Base-by-base conservation (phyloP, 352 stramenopile species). In the Pythium folliculosum region DNA sequence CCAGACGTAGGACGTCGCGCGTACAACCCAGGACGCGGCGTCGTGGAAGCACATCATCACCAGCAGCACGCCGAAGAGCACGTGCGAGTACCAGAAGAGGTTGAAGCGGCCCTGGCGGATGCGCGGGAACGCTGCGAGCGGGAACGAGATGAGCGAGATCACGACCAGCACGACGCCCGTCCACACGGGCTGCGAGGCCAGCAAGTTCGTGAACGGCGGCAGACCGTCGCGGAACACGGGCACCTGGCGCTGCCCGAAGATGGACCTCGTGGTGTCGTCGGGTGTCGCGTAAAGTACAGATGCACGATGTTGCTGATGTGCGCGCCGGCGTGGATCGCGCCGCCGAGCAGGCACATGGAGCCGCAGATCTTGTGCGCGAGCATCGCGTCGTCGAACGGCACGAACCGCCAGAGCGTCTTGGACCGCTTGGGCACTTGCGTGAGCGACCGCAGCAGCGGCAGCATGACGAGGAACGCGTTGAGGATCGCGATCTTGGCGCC, bases 401-500 rank as follows among this genome's bases (percentile, higher is more conserved):
- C 27, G 17, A 43, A 63, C 25, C 27, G 23, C 56, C 56, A 54
- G 17, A 63, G 14, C 5, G 23, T 38, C 27, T 63, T 63, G 56
- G 25, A 44, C 0, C 44, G 56, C 43, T 63, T 63, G 25, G 54
- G 40, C 40, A 30, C 21, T 54, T 44, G 56, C 17, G 44, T 63
- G 38, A 53, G 13, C 2, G 56, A 63, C 23, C 56, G 56, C 38
- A 63, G 25, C 40, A 63, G 16, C 25, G 56, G 56, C 56, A 63
- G 23, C 40, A 54, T 25, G 14, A 63, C 56, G 25, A 63, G 43
- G 21, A 63, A 45, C 2, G 56, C 56, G 19, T 63, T 63, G 21
- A 63, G 43, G 25, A 63, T 63, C 27, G 56, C 56, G 56, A 63
- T 54, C 43, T 63, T 38, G 14, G 56, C 38, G 27, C 52, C 30